A percentile compares a stretch with the other conserved stretches of the same genome.
Conservation (phyloP, 78 protist species). For the Creolimax fragrantissima region DNA sequence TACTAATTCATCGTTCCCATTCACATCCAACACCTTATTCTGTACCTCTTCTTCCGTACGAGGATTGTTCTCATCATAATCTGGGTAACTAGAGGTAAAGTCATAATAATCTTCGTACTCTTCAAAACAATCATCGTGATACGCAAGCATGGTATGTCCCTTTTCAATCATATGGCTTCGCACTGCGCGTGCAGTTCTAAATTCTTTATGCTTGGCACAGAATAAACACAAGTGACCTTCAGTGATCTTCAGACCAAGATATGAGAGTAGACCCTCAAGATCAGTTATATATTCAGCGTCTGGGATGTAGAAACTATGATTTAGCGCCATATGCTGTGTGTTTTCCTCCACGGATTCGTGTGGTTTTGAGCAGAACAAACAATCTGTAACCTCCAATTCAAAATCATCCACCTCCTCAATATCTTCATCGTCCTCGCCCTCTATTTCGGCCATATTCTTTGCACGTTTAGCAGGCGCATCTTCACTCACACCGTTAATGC, state of each 20-base stretch:
- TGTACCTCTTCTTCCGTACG: neutral
- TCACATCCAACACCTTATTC: neutral
- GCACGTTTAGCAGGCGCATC: neutral
- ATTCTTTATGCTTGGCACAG: constrained; percentile 47
- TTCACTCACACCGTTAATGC: neutral
- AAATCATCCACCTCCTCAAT: constrained; percentile 10
- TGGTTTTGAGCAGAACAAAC: constrained; percentile 51
- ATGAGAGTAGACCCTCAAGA: constrained; percentile 52
- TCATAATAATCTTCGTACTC: constrained; percentile 66
- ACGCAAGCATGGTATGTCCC: constrained; percentile 38
- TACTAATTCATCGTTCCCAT: constrained; percentile 28
- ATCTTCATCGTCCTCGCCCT: neutral
- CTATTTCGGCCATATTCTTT: neutral
- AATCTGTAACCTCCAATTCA: constrained; percentile 41
- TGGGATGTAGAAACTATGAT: constrained; percentile 74
- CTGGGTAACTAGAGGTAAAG: constrained; percentile 29
- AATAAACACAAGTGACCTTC: constrained; percentile 60
- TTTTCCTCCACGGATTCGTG: constrained; percentile 30
- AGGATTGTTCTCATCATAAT: constrained; percentile 1
- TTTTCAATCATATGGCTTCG: constrained; percentile 59
- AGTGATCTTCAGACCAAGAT: constrained; percentile 48
- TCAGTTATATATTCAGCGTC: constrained; percentile 66
- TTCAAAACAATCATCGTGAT: constrained; percentile 28
- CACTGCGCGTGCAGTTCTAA: constrained; percentile 45
- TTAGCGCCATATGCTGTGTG: constrained; percentile 57